Conservation (phyloP, 768 basidiomycete genomes). For the Agaricus bisporus region DNA sequence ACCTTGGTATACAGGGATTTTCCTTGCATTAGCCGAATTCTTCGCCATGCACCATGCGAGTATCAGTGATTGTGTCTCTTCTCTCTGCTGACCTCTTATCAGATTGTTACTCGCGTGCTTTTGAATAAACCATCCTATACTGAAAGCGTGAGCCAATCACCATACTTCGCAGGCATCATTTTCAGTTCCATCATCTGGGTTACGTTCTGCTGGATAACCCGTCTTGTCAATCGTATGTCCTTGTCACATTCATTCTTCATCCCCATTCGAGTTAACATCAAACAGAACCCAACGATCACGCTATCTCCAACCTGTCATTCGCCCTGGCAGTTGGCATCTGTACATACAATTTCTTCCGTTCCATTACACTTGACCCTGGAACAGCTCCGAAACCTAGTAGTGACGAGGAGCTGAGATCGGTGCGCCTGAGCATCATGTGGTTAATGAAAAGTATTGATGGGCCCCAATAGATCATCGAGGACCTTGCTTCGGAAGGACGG, state of each 20-base stretch:
- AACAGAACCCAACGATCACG: conserved; percentile 70
- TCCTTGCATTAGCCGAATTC: conserved; percentile 81
- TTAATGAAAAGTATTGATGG: background rate
- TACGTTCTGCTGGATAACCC: conserved; percentile 71
- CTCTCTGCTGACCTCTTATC: conserved; percentile 12
- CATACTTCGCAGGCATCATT: conserved; percentile 93
- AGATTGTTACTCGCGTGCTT: conserved; percentile 83
- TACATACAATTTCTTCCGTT: conserved; percentile 85
- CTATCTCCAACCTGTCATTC: conserved; percentile 73
- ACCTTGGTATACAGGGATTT: conserved; percentile 85
- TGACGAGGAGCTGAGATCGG: conserved; percentile 84
- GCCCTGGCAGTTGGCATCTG: conserved; percentile 66
- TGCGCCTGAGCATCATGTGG: conserved; percentile 29
- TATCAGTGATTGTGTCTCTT: conserved; percentile 8
- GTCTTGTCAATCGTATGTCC: conserved; percentile 63
- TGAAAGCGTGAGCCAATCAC: conserved; percentile 78
- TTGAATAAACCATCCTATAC: conserved; percentile 78
- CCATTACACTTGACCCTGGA: conserved; percentile 86
- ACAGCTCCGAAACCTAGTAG: conserved; percentile 74
- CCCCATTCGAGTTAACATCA: background rate
- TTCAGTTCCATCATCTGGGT: conserved; percentile 84
- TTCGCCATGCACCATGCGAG: conserved; percentile 92
- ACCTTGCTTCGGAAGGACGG: conserved; percentile 79
- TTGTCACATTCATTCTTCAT: background rate
- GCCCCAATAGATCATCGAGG: conserved; percentile 73